Percentiles rank a stretch among this genome's conserved stretches.
Conservation (phyloP, 495 filamentous ascomycete genomes). For the Penicillium salamii region DNA sequence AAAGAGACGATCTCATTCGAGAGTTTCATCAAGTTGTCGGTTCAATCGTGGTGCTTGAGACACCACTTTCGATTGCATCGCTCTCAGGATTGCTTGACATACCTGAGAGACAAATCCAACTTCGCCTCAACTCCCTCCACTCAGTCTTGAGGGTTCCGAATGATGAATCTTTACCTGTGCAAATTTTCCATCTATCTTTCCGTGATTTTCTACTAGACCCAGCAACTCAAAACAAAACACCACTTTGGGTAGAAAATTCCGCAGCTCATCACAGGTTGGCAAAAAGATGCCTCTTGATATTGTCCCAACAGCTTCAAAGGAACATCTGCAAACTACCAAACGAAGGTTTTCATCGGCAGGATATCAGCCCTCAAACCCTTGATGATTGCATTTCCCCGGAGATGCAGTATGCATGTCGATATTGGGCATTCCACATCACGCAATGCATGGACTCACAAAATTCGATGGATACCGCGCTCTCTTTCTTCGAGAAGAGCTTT, state of each 20-base stretch:
- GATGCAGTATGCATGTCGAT: slow-evolving; percentile 40
- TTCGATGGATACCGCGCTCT: neutral
- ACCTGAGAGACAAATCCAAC: too few relatives aligned
- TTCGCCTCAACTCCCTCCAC: slow-evolving; percentile 2
- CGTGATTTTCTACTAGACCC: slow-evolving; percentile 1
- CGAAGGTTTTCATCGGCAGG: too few relatives aligned
- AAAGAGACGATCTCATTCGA: neutral
- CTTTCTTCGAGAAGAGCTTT: slow-evolving; percentile 28
- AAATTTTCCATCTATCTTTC: slow-evolving; percentile 5
- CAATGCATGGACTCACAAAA: too few relatives aligned
- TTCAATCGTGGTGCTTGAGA: slow-evolving; percentile 12
- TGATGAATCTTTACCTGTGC: slow-evolving; percentile 11
- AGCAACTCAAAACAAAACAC: too few relatives aligned
- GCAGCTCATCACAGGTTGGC: neutral
- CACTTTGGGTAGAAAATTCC: neutral
- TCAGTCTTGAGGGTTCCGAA: slow-evolving; percentile 17
- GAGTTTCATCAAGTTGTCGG: slow-evolving; percentile 16
- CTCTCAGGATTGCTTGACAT: slow-evolving; percentile 3
- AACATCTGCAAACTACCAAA: slow-evolving; percentile 34
- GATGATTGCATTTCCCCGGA: slow-evolving; percentile 29
- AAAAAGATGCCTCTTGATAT: neutral
- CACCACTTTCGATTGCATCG: slow-evolving; percentile 6
- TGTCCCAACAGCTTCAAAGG: slow-evolving; percentile 22
- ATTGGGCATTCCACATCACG: slow-evolving; percentile 44
- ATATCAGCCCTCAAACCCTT: too few relatives aligned